Percentiles rank a stretch among this genome's conserved stretches.
These are phyloP conservation scores for Stemphylium lycopersici DNA, from an alignment of 2,329 filamentous ascomycete species.

Conservation along the genomic window DNA sequence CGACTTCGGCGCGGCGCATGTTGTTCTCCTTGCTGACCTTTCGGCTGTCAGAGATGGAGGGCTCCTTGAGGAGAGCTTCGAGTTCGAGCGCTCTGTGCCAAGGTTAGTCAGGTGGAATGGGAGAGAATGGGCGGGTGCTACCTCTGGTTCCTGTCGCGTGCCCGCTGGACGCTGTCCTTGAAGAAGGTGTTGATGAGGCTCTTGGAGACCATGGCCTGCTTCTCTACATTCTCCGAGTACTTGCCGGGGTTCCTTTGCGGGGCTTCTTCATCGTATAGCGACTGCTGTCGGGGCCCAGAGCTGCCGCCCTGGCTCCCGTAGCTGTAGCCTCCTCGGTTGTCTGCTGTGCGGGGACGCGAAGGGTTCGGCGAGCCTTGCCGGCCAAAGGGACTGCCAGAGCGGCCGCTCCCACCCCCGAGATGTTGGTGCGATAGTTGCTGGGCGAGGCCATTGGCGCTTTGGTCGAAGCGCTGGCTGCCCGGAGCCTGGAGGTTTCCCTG, in stretches of 20 bases:
- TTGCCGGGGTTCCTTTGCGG: constrained; percentile 82
- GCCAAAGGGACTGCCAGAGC: constrained; percentile 70
- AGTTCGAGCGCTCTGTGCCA: constrained; percentile 81
- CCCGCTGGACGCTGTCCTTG: constrained; percentile 97
- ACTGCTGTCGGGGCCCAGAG: constrained; percentile 67
- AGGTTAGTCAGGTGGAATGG: constrained; percentile 23
- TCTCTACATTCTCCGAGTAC: constrained; percentile 85
- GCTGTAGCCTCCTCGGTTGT: constrained; percentile 63
- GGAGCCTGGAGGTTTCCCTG: constrained; percentile 56
- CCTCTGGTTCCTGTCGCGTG: constrained; percentile 93
- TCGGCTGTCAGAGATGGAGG: constrained; percentile 73
- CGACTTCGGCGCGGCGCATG: constrained; percentile 85
- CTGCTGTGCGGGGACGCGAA: constrained; percentile 84
- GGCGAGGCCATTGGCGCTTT: constrained; percentile 87
- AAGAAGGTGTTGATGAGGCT: constrained; percentile 80
- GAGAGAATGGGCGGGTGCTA: constrained; percentile 48
- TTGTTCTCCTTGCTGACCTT: constrained; percentile 86
- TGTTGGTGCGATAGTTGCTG: constrained; percentile 98
- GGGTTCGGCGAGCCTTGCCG: constrained; percentile 71
- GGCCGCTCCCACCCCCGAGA: constrained; percentile 72
- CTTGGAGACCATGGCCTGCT: constrained; percentile 70
- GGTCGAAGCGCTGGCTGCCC: constrained; percentile 66
- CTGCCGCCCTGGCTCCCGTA: constrained; percentile 72
- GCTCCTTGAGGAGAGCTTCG: constrained; percentile 81
- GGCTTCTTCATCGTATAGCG: constrained; percentile 67